Percentiles rank a stretch among this genome's conserved stretches.
Conservation (phyloP, 1,139 yeast genomes). For the Hansenula lynferdii region DNA sequence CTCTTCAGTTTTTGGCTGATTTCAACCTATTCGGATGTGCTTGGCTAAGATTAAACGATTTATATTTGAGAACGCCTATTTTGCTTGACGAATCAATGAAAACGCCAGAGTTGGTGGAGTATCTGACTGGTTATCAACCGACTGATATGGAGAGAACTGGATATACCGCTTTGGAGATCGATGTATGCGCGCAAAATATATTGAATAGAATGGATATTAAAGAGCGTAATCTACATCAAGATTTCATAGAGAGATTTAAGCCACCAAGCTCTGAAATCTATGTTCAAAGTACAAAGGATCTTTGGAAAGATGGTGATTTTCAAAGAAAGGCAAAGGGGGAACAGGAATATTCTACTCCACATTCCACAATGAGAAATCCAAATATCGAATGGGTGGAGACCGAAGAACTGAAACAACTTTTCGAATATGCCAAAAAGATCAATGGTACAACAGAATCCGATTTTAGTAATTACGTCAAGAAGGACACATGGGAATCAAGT, state of each 20-base stretch:
- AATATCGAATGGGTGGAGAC: slow-evolving; percentile 36
- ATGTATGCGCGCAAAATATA: slow-evolving; percentile 54
- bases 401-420: slow-evolving; percentile 29
- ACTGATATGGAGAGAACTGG: slow-evolving; percentile 42
- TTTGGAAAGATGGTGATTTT: slow-evolving; percentile 56
- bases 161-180: slow-evolving; percentile 62
- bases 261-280: slow-evolving; percentile 28
- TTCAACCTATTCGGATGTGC: slow-evolving; percentile 83
- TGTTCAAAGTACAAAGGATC: slow-evolving; percentile 53
- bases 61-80: slow-evolving; percentile 32
- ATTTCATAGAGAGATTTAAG: slow-evolving; percentile 34
- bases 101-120: slow-evolving; percentile 23
- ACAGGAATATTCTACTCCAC: slow-evolving; percentile 24
- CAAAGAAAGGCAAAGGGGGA: slow-evolving; percentile 45
- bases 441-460: slow-evolving; percentile 7
- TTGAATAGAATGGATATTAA: slow-evolving; percentile 44
- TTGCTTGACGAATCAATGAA: slow-evolving; percentile 23
- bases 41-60: slow-evolving; percentile 46
- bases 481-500: slow-evolving; percentile 11
- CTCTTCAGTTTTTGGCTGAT: slow-evolving; percentile 76
- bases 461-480: slow-evolving; percentile 12
- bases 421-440: slow-evolving; percentile 25
- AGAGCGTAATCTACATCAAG: slow-evolving; percentile 46
- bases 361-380: slow-evolving; percentile 6
- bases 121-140: slow-evolving; percentile 20